Evolutionary conservation across 2,329 filamentous ascomycete genomes (phyloP).

Genomic region (Periconia sp.): DNA sequence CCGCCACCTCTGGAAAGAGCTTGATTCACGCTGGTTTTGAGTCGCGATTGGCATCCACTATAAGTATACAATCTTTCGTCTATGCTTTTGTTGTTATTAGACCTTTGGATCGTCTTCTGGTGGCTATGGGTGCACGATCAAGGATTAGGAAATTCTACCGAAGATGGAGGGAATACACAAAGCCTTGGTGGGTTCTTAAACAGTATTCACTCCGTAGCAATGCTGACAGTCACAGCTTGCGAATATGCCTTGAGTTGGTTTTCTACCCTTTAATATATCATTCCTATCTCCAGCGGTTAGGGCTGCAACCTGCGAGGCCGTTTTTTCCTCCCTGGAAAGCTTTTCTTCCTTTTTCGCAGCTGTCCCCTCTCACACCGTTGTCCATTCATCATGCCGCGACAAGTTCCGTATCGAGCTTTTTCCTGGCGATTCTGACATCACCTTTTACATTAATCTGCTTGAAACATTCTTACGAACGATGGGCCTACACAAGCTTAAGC

Average conservation of each 20-base stretch:
- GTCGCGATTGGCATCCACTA: slow-evolving; percentile 21
- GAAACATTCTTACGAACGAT: slow-evolving; percentile 28
- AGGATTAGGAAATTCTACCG: slow-evolving; percentile 23
- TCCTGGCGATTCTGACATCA: slow-evolving; percentile 24
- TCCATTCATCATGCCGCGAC: slow-evolving; percentile 18
- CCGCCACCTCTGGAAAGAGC: slow-evolving; percentile 16
- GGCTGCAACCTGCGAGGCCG: slow-evolving; percentile 28
- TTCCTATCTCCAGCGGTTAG: slow-evolving; percentile 32
- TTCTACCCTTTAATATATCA: slow-evolving; percentile 39
- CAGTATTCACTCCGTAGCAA: not conserved
- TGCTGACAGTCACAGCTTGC: slow-evolving; percentile 29
- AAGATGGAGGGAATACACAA: slow-evolving; percentile 21
- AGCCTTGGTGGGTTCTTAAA: slow-evolving; percentile 19
- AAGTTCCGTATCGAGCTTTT: slow-evolving; percentile 14
- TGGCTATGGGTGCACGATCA: slow-evolving; percentile 18
- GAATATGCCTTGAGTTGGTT: slow-evolving; percentile 27
- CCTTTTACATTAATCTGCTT: slow-evolving; percentile 29
- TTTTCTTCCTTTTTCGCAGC: slow-evolving; percentile 31
- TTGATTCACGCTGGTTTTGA: slow-evolving; percentile 33
- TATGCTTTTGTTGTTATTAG: slow-evolving; percentile 23
- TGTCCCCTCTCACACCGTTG: slow-evolving; percentile 27
- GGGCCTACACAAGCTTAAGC: slow-evolving; percentile 26
- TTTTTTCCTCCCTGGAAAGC: slow-evolving; percentile 28
- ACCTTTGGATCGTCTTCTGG: slow-evolving; percentile 32
- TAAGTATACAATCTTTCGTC: slow-evolving; percentile 21